A percentile compares a stretch with the other conserved stretches of the same genome.
Conservation (phyloP, 129 eudicot species). For the Smallanthus sonchifolius region DNA sequence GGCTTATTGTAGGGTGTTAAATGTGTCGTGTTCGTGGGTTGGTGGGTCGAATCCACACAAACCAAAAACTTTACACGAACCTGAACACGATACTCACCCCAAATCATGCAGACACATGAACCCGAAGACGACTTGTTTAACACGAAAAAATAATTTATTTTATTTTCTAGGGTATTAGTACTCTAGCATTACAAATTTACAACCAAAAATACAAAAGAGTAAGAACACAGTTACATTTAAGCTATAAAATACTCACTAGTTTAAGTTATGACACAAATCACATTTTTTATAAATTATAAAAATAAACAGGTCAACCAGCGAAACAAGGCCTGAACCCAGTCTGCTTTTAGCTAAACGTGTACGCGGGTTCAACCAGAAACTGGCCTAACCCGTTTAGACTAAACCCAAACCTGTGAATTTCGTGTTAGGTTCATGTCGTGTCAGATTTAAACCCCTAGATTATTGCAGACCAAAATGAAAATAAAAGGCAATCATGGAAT, state of each 20-base stretch:
- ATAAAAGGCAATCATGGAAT: neutral
- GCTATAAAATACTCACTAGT: no score
- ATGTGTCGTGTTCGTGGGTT: no score
- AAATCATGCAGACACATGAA: no score
- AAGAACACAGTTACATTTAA: no score
- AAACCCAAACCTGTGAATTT: neutral
- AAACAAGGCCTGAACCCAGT: neutral
- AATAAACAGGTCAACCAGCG: neutral
- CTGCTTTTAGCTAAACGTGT: neutral
- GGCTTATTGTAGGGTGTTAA: no score
- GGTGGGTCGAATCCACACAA: no score
- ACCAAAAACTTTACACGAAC: no score
- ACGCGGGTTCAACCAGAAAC: neutral
- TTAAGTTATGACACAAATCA: neutral
- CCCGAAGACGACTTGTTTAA: no score
- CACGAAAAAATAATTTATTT: no score
- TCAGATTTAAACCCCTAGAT: neutral
- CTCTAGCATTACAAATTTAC: no score
- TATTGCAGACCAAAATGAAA: constrained; percentile 1
- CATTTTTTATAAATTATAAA: neutral
- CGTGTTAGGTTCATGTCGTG: neutral
- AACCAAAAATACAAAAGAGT: no score
- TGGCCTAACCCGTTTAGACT: neutral
- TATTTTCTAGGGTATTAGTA: no score
- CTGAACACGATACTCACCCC: neutral